Base-by-base conservation (phyloP, 208 protist species). In the Vickermania ingenoplastis region DNA sequence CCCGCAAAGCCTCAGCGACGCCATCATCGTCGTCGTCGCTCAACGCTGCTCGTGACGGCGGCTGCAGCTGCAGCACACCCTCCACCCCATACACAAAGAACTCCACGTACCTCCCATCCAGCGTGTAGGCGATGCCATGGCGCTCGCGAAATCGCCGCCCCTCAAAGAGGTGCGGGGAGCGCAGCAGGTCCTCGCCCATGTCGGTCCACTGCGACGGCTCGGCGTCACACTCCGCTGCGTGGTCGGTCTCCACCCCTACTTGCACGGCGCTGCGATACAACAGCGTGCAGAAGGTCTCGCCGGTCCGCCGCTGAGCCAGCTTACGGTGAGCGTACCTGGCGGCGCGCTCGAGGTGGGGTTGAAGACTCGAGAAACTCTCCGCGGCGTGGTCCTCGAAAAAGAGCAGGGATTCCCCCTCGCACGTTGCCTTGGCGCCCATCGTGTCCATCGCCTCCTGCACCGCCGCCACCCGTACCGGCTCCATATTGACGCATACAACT, bases 51-150 rank as follows among this genome's bases (percentile, higher is more conserved):
- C n/a, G n/a, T n/a, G n/a, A n/a, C n/a, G n/a, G n/a, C n/a, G n/a
- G n/a, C n/a, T n/a, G n/a, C n/a, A 41, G 25, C 48, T 71, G 63
- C 1, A 94, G 25, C 5, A 79, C 55, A 2, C 86, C 86, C 29
- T 71, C 61, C 17, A 79, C 59, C 23, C 83, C 82, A 41, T 86
- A 69, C 14, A 28, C 54, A n/a, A 91, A 49, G 26, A 81, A 49
- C 36, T 77, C 76, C 14, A 71, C 77, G 3, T 61, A 54, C 27
- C 63, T 65, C n/a, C 87, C 87, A 53, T 91, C 71, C 5, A 85
- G 71, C 3, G 81, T 88, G 63, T 81, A 87, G 21, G 73, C 83
- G 45, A 91, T 50, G 29, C 77, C 82, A 64, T 87, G 83, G 5
- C 74, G 75, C 53, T 81, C 65, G 27, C 52, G 60, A 7, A 80